Percentiles rank a stretch among this genome's conserved stretches.
phyloP scores from a whole-genome alignment of 2,329 filamentous ascomycete species.

The Eurotiales sp. region DNA sequence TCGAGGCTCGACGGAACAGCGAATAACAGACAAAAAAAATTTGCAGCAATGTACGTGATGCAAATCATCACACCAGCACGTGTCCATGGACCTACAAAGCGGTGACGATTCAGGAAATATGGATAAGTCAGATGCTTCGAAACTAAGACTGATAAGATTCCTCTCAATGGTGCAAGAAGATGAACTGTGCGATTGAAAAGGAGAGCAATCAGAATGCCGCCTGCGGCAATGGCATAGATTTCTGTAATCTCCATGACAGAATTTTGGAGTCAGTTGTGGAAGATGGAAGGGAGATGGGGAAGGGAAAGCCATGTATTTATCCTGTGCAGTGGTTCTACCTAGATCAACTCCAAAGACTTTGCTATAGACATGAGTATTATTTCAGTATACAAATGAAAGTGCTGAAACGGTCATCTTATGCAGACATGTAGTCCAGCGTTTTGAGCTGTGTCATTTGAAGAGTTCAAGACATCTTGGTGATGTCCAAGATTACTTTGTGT shows the following conservation, averaged over 20 bases:
- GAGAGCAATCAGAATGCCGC: neutral
- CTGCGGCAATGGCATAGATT: neutral
- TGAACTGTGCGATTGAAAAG: neutral
- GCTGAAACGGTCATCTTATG: too few species aligned
- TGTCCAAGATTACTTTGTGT: too few species aligned
- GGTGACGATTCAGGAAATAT: conserved; percentile 19
- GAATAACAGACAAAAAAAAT: neutral
- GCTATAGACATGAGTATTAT: too few species aligned
- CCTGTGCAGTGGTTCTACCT: too few species aligned
- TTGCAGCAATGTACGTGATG: neutral
- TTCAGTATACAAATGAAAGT: too few species aligned
- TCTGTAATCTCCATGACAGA: neutral
- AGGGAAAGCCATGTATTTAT: too few species aligned
- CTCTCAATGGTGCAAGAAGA: neutral
- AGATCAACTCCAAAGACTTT: too few species aligned
- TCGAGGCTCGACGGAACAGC: neutral
- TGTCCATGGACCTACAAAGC: conserved; percentile 18
- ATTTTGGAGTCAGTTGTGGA: too few species aligned
- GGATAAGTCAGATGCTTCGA: conserved; percentile 16
- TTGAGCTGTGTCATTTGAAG: too few species aligned
- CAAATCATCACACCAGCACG: conserved; percentile 15
- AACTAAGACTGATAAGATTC: neutral
- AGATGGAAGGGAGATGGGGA: too few species aligned
- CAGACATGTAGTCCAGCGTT: too few species aligned
- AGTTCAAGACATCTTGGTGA: too few species aligned